Base-by-base conservation (phyloP, 805 yeast species). In the Ogataea nitratoaversa region DNA sequence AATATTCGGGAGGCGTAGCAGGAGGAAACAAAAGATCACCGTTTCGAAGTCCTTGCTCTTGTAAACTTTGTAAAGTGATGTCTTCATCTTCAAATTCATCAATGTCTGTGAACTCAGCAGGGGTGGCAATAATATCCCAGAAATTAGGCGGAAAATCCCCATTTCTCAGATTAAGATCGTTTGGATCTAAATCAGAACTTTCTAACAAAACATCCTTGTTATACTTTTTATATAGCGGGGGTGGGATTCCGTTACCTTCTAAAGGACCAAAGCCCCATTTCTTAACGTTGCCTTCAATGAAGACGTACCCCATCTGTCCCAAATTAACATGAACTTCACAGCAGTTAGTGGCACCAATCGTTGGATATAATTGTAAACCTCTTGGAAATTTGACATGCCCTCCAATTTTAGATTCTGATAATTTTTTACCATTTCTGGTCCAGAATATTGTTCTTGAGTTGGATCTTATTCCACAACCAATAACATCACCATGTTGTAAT, bases 261-360 rank as follows among this genome's bases (percentile, higher is more conserved):
- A 83, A 71, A 3, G 93, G 91, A n/a, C 95, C 96, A 53, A 84
- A 82, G 5, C 96, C 95, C 96, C 96, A 89, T 59, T 85, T 88
- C 59, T 89, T 89, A 29, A 90, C 95, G 57, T 89, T 88, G 2
- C 87, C 96, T 57, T 90, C 96, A 36, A 90, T 86, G 56, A 76
- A 88, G 2, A 90, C 96, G 63, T 77, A 89, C 2, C 96, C 97
- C 42, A 79, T 71, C 52, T 86, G 91, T 16, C 99, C 99, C 41
- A 93, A 64, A 82, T 95, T 93, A 9, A 85, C 95, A 60, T 85
- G 90, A n/a, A 93, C 68, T 7, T 82, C 75, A 51, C 96, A 85
- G 5, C 82, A 77, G 29, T 88, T 83, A 40, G 77, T 82, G 5
- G 96, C 81, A 2, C 99, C 99, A 16, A 93, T 68, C 0, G 84